These are phyloP conservation scores for Dryas drummondii DNA, from an alignment of 306 rosid species.

Conservation along the genomic window DNA sequence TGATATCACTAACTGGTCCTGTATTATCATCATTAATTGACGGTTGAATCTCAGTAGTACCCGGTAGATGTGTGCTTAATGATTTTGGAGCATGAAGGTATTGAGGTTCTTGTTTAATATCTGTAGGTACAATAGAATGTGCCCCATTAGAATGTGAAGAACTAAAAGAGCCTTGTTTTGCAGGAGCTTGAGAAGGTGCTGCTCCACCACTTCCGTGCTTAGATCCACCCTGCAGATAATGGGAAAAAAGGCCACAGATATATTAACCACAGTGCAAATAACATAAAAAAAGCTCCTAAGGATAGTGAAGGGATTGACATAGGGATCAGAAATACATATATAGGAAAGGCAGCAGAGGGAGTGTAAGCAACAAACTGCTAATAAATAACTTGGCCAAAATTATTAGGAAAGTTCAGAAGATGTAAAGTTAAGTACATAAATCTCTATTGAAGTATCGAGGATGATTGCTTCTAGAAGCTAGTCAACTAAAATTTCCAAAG, in stretches of 20 bases:
- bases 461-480: no score
- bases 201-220: slow-evolving; percentile 49
- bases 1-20: slow-evolving; percentile 26
- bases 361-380: no score
- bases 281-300: neutral
- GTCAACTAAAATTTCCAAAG: no score
- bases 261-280: neutral
- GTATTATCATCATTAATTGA: slow-evolving; percentile 33
- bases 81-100: slow-evolving; percentile 42
- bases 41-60: slow-evolving; percentile 55
- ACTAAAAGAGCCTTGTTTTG: slow-evolving; percentile 37
- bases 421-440: no score
- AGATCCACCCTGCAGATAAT: slow-evolving; percentile 62
- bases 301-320: no score
- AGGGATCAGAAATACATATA: no score
- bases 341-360: no score
- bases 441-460: no score
- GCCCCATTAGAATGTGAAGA: slow-evolving; percentile 33
- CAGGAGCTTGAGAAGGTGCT: slow-evolving; percentile 38
- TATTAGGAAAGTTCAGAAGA: no score
- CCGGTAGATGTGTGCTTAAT: slow-evolving; percentile 27
- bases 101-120: slow-evolving; percentile 41
- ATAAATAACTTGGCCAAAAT: no score
- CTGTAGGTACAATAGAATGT: slow-evolving; percentile 27
- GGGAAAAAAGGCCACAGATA: neutral